phyloP scores from a whole-genome alignment of 345 rosid genomes.

The Chamaenerion angustifolium region DNA sequence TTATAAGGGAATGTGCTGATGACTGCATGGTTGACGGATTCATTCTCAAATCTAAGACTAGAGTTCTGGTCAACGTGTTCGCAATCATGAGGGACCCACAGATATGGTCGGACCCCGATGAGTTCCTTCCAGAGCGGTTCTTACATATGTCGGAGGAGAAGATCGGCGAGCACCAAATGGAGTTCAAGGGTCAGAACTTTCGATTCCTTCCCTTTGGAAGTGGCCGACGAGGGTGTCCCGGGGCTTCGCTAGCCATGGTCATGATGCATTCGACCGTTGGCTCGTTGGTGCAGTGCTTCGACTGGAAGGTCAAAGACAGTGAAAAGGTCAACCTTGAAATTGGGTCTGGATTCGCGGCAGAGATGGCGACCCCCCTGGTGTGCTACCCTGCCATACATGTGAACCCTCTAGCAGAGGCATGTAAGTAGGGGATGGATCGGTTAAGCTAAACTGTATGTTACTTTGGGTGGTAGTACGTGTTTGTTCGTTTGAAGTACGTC shows the following conservation, averaged over 20 bases:
- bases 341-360: conserved; percentile 18
- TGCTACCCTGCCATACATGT: conserved; percentile 23
- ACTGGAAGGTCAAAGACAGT: conserved; percentile 22
- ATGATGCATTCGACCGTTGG: conserved; percentile 20
- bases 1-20: conserved; percentile 11
- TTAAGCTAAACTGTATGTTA: too few relatives aligned
- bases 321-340: conserved; percentile 13
- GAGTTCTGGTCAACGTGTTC: conserved; percentile 19
- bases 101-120: conserved; percentile 14
- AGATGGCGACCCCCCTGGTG: conserved; percentile 36
- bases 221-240: conserved; percentile 28
- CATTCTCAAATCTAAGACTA: conserved; percentile 15
- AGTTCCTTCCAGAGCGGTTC: conserved; percentile 31
- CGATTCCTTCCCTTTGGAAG: conserved; percentile 30
- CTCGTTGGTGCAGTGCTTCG: conserved; percentile 33
- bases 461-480: too few relatives aligned
- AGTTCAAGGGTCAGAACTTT: conserved; percentile 14
- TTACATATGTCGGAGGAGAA: conserved; percentile 7
- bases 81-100: conserved; percentile 29
- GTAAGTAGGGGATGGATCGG: not conserved
- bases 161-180: conserved; percentile 11
- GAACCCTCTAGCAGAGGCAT: conserved; percentile 9
- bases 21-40: conserved; percentile 21
- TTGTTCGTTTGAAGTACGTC: too few relatives aligned
- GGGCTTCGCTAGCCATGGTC: conserved; percentile 9